These are phyloP conservation scores for Pulveroboletus frians DNA, from an alignment of 768 basidiomycete genomes.

Conservation along the genomic window DNA sequence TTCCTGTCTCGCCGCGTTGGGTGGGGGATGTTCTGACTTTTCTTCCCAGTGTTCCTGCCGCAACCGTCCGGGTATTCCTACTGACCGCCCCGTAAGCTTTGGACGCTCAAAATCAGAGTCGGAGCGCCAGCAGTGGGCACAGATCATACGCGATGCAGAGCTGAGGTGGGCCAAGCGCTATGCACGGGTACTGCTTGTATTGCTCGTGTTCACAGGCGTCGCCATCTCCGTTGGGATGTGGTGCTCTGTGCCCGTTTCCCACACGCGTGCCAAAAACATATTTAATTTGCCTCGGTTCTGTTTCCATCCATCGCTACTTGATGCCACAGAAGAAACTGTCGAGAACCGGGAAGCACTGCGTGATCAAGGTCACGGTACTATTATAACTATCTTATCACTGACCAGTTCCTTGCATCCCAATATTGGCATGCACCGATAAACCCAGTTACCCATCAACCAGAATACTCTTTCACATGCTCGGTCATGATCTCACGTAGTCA, in stretches of 20 bases:
- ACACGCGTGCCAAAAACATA: background rate
- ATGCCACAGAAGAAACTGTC: background rate
- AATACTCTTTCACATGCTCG: too few relatives aligned
- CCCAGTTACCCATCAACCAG: too few relatives aligned
- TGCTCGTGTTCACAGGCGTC: background rate
- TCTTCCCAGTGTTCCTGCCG: conserved; percentile 40
- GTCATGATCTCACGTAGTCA: too few relatives aligned
- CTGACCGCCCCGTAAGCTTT: conserved; percentile 29
- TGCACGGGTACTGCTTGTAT: conserved; percentile 2
- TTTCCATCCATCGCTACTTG: background rate
- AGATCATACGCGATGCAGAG: conserved; percentile 33
- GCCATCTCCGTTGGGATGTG: background rate
- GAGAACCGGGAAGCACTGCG: background rate
- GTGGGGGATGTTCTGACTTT: background rate
- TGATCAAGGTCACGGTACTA: background rate
- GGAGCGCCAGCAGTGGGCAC: conserved; percentile 32
- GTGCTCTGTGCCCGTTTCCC: background rate
- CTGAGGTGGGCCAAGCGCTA: conserved; percentile 40
- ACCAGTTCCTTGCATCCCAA: background rate
- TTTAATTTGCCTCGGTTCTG: too few relatives aligned
- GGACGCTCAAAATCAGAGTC: conserved; percentile 31
- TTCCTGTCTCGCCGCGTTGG: background rate
- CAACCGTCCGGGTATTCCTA: conserved; percentile 37
- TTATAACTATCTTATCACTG: background rate
- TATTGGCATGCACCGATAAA: too few relatives aligned